Conservation (phyloP, 345 rosid genomes). For the Linum usitatissimum region DNA sequence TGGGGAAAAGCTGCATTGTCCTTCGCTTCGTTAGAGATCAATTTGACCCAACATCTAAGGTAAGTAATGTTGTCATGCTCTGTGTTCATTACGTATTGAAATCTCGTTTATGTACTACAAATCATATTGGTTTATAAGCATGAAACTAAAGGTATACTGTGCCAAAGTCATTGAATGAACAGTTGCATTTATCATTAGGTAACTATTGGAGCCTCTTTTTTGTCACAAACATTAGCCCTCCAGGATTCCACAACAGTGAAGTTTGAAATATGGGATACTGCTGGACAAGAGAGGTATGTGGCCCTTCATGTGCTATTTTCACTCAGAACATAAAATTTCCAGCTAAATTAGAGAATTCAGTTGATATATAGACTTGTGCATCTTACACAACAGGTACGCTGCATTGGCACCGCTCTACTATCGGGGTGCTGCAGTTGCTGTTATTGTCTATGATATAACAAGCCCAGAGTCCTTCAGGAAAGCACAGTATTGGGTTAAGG, state of each 20-base stretch:
- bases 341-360: background rate
- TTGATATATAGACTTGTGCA: conserved; percentile 2
- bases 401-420: conserved; percentile 96
- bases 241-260: conserved; percentile 95
- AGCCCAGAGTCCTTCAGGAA: conserved; percentile 82
- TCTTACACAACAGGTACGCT: conserved; percentile 48
- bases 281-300: conserved; percentile 91
- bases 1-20: conserved; percentile 95
- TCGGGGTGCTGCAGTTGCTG: conserved; percentile 94
- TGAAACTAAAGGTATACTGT: background rate
- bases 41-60: conserved; percentile 96
- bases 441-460: conserved; percentile 91
- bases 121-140: background rate
- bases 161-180: background rate
- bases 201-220: conserved; percentile 94
- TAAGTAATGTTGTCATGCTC: conserved; percentile 12
- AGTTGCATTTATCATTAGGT: conserved; percentile 40
- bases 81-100: background rate
- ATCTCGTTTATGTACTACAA: background rate
- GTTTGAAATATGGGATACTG: conserved; percentile 99
- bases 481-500: conserved; percentile 99
- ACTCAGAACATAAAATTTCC: no score
- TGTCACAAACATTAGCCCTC: conserved; percentile 92
- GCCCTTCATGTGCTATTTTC: conserved; percentile 1
- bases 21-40: conserved; percentile 99